Conservation (phyloP, 345 rosid species). For the Lenwebbia sp. region DNA sequence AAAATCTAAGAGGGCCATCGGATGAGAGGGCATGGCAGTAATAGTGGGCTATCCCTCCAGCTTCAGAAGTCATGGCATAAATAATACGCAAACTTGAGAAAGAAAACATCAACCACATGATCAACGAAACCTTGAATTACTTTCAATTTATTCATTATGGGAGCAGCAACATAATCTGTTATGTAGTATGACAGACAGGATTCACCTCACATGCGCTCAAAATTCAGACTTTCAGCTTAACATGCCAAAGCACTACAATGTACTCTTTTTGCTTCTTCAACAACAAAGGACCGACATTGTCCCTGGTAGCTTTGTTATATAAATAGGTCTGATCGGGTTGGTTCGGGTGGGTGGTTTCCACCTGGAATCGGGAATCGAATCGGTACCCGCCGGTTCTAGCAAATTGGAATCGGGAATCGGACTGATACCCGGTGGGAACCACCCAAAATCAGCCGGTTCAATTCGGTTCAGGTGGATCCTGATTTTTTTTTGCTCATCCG, state of each 20-base stretch:
- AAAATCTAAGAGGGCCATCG: background rate
- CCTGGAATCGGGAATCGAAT: too few species aligned
- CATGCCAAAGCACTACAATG: background rate
- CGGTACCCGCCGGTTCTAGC: too few species aligned
- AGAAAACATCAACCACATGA: background rate
- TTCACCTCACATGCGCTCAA: background rate
- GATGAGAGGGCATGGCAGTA: background rate
- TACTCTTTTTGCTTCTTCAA: slow-evolving; percentile 37
- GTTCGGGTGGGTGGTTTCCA: too few species aligned
- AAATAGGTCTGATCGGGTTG: too few species aligned
- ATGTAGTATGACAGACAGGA: background rate
- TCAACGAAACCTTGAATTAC: background rate
- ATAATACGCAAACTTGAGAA: background rate
- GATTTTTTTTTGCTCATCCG: too few species aligned
- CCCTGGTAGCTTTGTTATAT: slow-evolving; percentile 82
- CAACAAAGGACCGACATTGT: slow-evolving; percentile 73
- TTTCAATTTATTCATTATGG: background rate
- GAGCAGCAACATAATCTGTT: background rate
- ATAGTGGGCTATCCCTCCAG: background rate
- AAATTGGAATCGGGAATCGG: too few species aligned
- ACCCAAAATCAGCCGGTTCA: too few species aligned
- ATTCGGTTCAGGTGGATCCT: too few species aligned
- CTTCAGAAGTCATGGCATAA: background rate
- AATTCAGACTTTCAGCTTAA: background rate
- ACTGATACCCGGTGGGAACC: too few species aligned